Evolutionary conservation across 352 stramenopile species (phyloP), one percentile per base, ranked within the genome.

Genomic region (Pythium dissotocum): DNA sequence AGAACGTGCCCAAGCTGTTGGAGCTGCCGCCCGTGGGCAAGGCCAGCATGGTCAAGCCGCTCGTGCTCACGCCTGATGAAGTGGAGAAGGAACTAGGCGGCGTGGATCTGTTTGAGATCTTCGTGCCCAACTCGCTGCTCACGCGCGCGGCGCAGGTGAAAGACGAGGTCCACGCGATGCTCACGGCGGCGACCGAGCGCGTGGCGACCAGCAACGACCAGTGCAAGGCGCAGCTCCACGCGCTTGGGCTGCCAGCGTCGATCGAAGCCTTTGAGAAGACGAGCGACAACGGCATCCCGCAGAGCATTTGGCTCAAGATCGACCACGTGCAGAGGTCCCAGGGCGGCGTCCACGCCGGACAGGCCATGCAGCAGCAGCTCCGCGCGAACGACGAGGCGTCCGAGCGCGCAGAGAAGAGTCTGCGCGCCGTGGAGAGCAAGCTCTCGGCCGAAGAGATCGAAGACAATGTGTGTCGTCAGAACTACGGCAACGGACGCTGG

Each of bases 211-310:
- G 67, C 18, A 92, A 83, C 35, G 83, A 91, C 24, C 55, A 58
- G 40, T 71, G 71, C 4, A 89, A 90, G 60, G 67, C 78, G 30
- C 78, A 82, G 46, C 73, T 94, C 26, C 70, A 82, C 16, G 63
- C 58, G n/a, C 66, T 94, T 58, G 83, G 82, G 0, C 71, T 94
- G 3, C 87, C 87, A 30, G 87, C 87, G 12, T 88, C 87, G 5
- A 90, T 94, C 52, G 87, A 94, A 63, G 87, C 87, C 8, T 89
- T 90, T 60, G 83, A 92, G 48, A 80, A 85, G 62, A 86, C 78
- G 30, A 79, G 67, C 30, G 79, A 85, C 66, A 80, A 87, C 30
- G 81, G 81, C 46, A 85, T 91, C 32, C 78, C 83, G 14, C 58
- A 16, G 24, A 77, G 65, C 14, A 77, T 90, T 30, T 91, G 83